A percentile compares a stretch with the other conserved stretches of the same genome.
phyloP scores from a whole-genome alignment of 2,329 filamentous ascomycete species.

The Botrytis byssoidea region DNA sequence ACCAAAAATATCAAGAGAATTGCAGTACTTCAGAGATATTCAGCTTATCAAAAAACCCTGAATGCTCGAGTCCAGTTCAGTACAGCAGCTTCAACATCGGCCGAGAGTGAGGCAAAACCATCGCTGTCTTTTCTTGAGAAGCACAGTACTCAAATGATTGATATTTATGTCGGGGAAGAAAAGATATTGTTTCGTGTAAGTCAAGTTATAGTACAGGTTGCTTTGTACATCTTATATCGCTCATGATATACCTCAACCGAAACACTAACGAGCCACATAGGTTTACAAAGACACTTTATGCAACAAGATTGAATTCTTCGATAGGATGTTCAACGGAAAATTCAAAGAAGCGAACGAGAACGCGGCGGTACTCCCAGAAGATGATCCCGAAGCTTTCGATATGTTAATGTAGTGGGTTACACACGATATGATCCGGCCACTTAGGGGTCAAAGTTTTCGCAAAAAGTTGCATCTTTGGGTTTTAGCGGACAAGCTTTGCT shows the following conservation, averaged over 20 bases:
- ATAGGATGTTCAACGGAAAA: slow-evolving; percentile 23
- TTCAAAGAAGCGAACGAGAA: slow-evolving; percentile 21
- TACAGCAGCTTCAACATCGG: neutral
- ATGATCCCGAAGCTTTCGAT: slow-evolving; percentile 20
- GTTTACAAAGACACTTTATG: slow-evolving; percentile 19
- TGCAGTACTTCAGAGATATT: no score
- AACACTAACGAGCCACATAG: neutral
- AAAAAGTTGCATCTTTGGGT: neutral
- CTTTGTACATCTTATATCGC: neutral
- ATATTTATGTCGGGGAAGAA: slow-evolving; percentile 17
- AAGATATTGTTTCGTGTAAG: slow-evolving; percentile 17
- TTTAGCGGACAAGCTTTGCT: slow-evolving; percentile 12
- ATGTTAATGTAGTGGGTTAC: slow-evolving; percentile 24
- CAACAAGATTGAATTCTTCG: slow-evolving; percentile 26
- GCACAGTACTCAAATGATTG: slow-evolving; percentile 18
- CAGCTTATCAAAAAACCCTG: neutral
- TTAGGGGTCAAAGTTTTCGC: neutral
- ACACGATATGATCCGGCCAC: neutral
- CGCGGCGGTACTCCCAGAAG: slow-evolving; percentile 20
- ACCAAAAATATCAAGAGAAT: no score
- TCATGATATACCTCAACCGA: neutral
- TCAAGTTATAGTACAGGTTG: neutral
- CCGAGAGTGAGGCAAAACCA: neutral
- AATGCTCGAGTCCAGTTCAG: neutral
- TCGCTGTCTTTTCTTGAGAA: neutral